Evolutionary conservation across 2,329 filamentous ascomycete species (phyloP).

Genomic region (Colletotrichum falcatum): DNA sequence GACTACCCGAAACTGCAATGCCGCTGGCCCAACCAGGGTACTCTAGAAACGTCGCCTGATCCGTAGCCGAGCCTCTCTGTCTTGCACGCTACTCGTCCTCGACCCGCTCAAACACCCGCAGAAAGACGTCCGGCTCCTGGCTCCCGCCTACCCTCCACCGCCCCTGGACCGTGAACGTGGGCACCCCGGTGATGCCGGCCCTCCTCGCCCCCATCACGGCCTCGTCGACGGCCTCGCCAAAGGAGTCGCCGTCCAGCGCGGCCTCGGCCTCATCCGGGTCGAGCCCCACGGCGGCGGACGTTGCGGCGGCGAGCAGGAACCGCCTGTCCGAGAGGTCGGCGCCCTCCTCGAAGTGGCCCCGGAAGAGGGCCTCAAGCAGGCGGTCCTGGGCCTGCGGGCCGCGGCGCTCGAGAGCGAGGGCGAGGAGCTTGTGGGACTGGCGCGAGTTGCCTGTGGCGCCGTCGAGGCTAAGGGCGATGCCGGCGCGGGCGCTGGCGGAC

Average conservation of each 20-base stretch:
- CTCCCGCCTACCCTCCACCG: slow-evolving; percentile 77
- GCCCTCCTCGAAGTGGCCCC: slow-evolving; percentile 56
- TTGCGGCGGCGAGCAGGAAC: slow-evolving; percentile 54
- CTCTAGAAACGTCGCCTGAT: neutral
- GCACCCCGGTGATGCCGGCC: slow-evolving; percentile 71
- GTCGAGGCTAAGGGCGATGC: slow-evolving; percentile 52
- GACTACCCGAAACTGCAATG: neutral
- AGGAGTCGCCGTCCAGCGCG: slow-evolving; percentile 46
- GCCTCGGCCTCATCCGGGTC: slow-evolving; percentile 40
- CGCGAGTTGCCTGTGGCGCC: slow-evolving; percentile 59
- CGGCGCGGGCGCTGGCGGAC: slow-evolving; percentile 49
- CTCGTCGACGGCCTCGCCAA: slow-evolving; percentile 47
- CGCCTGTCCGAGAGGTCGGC: slow-evolving; percentile 55
- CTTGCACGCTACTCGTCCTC: slow-evolving; percentile 37
- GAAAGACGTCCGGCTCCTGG: slow-evolving; percentile 74
- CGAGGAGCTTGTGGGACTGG: slow-evolving; percentile 61
- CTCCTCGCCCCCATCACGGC: slow-evolving; percentile 48
- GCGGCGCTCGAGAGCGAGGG: slow-evolving; percentile 50
- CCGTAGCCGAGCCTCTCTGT: neutral
- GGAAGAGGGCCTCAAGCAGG: slow-evolving; percentile 57
- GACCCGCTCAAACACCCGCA: slow-evolving; percentile 74
- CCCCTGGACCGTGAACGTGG: slow-evolving; percentile 78
- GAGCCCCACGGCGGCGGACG: slow-evolving; percentile 47
- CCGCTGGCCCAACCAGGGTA: neutral
- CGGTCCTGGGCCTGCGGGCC: slow-evolving; percentile 51